Conservation (phyloP, 768 basidiomycete genomes). For the Calocybe cyanea region DNA sequence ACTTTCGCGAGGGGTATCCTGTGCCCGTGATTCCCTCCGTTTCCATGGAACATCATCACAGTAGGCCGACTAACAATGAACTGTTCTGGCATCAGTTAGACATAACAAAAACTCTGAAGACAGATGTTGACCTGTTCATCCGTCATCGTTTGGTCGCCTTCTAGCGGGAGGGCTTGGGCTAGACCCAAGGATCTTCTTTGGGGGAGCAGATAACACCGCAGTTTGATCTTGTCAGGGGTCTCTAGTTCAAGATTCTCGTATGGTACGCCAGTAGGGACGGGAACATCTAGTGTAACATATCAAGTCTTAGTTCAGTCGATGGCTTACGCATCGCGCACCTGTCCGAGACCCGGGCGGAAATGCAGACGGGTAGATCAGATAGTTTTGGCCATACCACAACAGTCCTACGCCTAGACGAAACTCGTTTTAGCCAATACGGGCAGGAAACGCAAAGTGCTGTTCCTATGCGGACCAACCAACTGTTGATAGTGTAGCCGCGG, state of each 20-base stretch:
- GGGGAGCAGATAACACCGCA: constrained; percentile 75
- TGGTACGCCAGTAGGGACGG: constrained; percentile 61
- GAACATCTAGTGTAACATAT: constrained; percentile 50
- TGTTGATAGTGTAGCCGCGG: constrained; percentile 54
- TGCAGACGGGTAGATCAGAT: constrained; percentile 86
- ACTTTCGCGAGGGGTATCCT: constrained; percentile 83
- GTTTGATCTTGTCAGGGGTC: constrained; percentile 66
- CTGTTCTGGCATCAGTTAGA: constrained; percentile 18
- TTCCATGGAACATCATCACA: constrained; percentile 91
- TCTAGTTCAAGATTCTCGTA: constrained; percentile 73
- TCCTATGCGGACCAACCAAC: constrained; percentile 35
- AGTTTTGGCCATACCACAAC: constrained; percentile 83
- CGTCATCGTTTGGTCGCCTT: constrained; percentile 33
- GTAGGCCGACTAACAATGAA: constrained; percentile 65
- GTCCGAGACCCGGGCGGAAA: constrained; percentile 75
- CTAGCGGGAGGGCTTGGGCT: constrained; percentile 30
- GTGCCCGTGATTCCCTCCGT: constrained; percentile 85
- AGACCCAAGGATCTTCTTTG: constrained; percentile 49
- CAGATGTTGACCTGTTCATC: constrained; percentile 55
- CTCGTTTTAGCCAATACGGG: constrained; percentile 6
- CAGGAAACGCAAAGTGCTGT: neutral
- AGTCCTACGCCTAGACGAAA: constrained; percentile 56
- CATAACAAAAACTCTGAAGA: neutral
- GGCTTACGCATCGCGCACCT: constrained; percentile 34
- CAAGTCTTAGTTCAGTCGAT: constrained; percentile 12